Base-by-base conservation (phyloP, 2,329 filamentous ascomycete genomes). In the Rutstroemia sp. region DNA sequence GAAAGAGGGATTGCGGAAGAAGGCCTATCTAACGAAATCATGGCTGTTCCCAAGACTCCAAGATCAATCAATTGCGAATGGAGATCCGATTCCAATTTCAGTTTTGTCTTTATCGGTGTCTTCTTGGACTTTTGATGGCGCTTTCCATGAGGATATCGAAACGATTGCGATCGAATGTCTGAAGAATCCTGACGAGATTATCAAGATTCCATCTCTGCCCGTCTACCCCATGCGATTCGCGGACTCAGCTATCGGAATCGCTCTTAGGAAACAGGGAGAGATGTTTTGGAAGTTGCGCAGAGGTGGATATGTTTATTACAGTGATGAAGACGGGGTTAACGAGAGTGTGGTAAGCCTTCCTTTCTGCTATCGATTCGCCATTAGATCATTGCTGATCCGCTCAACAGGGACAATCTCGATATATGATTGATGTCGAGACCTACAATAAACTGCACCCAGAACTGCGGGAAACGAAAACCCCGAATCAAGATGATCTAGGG, bases 261-360 rank as follows among this genome's bases (percentile, higher is more conserved):
- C 53, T 10, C 53, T 55, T 44, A 50, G 53, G 23, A 55, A 55
- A 44, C 53, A 51, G n/a, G 53, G 53, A 51, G 53, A 55, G 42
- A 55, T 50, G 38, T 55, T 55, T 38, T 55, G 53, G 53, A 55
- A 55, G n/a, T 55, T 55, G 25, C 53, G 53, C 5, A 30, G 42
- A 8, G 17, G 46, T 1, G 49, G 46, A n/a, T 55, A 55, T 14
- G 17, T 55, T 19, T 55, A 55, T 19, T 55, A 55, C 19, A 50
- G 53, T 17, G 46, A 55, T 17, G 46, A 55, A 23, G 53, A 45
- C 2, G 48, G 34, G 9, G 23, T 34, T 23, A 40, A 55, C 3
- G 45, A 44, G 0, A 55, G 25, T 45, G 53, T 55, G 23, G 27
- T 48, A 25, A 44, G 12, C 17, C 10, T 19, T 16, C 6, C 7